Evolutionary conservation across 176 grass and related monocot species (phyloP), one percentile per base, ranked within the genome.

Genomic region (Oryza punctata): DNA sequence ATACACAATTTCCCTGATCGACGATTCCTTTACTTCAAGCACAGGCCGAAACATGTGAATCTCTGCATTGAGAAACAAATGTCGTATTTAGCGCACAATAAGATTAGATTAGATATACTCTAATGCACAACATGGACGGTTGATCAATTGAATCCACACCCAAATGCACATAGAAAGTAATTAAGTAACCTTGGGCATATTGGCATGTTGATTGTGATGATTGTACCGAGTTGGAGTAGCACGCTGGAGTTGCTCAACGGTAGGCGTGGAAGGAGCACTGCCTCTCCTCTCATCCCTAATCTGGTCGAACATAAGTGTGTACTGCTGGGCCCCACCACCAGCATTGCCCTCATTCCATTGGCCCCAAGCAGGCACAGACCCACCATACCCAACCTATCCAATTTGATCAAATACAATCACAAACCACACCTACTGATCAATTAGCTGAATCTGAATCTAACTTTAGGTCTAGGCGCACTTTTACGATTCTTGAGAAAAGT

Each of bases 11-110:
- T 16, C 18, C 8, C 65, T 14, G 13, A 19, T 14, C 5, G 16
- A 38, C n/a, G 6, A 61, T 61, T 61, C 41, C 28, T 23, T 52
- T 23, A 65, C 10, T 30, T 50, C 33, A 14, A 4, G 40, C 70
- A 80, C 11, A 86, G 5, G 1, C 76, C 84, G 8, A 63, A 80
- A 8, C 84, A 79, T 86, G 70, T 73, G 63, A 73, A 86, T 21
- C 9, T 12, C 84, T 86, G 68, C 59, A 73, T 65, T 14, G 0
- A 19, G 35, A 63, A 28, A 21, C 19, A 24, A 25, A 50, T 0
- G n/a, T 5, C 0, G 33, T 49, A 21, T 41, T 7, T 19, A 6
- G 19, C 43, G 67, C 0, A 43, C 46, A 11, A 46, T 3, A 29
- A 3, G 26, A 16, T 7, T 65, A 19, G 6, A 57, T 19, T 7